Base-by-base conservation (phyloP, 164 flowering plant genomes). In the Dillenia turbinata region DNA sequence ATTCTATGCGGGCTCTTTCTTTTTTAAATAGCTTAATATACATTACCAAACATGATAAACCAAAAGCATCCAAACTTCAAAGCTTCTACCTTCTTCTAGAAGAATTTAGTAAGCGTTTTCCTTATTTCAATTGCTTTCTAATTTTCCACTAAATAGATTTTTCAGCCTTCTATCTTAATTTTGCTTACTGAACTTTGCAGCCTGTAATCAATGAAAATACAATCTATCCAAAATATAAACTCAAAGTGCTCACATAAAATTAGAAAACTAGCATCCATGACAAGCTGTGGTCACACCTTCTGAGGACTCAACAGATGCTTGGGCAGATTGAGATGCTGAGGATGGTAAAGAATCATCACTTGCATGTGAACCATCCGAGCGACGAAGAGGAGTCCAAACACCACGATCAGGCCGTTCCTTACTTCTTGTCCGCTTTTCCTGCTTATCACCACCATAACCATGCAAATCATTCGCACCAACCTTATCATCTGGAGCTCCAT, bases 351-450 rank as follows among this genome's bases (percentile, higher is more conserved):
- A 85, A 49, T 83, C 95, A 72, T 82, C 80, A 74, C 84, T 72
- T 24, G 87, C 79, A 80, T 78, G 82, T 17, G 79, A 74, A 55
- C 83, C 81, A 71, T 88, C 95, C 49, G 91, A 80, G 49, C 89
- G 90, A 43, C 86, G 87, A 67, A 81, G 85, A 52, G 92, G 80
- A 50, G 92, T 63, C 98, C 98, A 92, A 12, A 86, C 88, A 62
- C 77, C 88, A 75, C 90, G 89, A 69, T 89, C 97, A 66, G 87
- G 90, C 60, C 89, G 82, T 65, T 89, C 96, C 71, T 75, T 87
- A 67, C 84, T 85, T 64, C 85, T 84, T 17, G 79, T 66, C 24
- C 88, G 82, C 57, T 70, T 87, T 57, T 85, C 96, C 47, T 73
- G 86, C 70, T 78, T 87, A 50, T 88, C 92, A 65, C 63, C 71